phyloP scores from a whole-genome alignment of 257 asterid species.

The Dorcoceras hygrometricum region DNA sequence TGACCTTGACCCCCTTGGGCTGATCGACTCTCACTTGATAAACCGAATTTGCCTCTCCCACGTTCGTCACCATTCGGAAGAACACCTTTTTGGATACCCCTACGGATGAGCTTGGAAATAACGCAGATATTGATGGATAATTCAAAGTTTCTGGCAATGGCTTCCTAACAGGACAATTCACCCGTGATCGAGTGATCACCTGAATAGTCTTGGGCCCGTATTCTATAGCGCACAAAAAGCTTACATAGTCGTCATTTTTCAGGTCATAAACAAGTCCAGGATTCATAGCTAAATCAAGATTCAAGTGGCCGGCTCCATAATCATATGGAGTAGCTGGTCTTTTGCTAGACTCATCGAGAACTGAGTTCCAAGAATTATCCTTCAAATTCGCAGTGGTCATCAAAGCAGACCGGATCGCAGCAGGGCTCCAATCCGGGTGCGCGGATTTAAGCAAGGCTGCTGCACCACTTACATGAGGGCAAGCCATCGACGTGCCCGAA shows the following conservation, averaged over 20 bases:
- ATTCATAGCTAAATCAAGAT: constrained; percentile 81
- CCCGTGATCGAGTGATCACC: constrained; percentile 73
- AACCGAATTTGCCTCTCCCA: constrained; percentile 55
- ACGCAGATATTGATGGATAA: constrained; percentile 81
- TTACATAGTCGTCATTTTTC: constrained; percentile 56
- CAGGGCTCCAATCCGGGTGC: constrained; percentile 97
- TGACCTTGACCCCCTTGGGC: constrained; percentile 74
- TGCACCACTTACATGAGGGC: constrained; percentile 97
- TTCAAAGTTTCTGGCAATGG: constrained; percentile 74
- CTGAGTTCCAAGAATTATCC: constrained; percentile 49
- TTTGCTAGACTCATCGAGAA: constrained; percentile 71
- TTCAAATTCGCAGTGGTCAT: constrained; percentile 76
- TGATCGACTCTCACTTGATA: constrained; percentile 53
- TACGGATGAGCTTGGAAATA: constrained; percentile 47
- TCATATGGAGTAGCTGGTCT: constrained; percentile 77
- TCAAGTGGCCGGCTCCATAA: constrained; percentile 86
- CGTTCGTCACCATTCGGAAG: constrained; percentile 76
- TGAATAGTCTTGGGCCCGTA: constrained; percentile 85
- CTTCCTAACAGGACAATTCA: constrained; percentile 71
- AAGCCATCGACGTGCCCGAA: constrained; percentile 97
- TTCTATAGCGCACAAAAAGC: constrained; percentile 74
- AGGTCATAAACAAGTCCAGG: constrained; percentile 90
- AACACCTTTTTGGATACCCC: constrained; percentile 64
- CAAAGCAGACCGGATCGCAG: constrained; percentile 87
- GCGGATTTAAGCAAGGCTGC: constrained; percentile 95